Conservation (phyloP, 129 eudicot species). For the Arctium minus region DNA sequence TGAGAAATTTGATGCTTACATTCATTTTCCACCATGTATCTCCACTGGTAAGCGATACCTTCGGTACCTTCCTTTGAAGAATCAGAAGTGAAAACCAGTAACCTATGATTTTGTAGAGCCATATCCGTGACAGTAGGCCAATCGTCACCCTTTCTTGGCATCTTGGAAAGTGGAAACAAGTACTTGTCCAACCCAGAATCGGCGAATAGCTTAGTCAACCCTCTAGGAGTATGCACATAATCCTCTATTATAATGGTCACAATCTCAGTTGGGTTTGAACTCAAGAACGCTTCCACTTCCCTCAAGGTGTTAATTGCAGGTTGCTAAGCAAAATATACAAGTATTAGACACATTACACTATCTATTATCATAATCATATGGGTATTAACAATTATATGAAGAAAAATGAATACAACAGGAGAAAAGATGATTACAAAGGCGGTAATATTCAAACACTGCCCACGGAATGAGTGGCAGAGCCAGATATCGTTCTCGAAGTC, state of each 20-base stretch:
- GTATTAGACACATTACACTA: not conserved
- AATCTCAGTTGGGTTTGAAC: conserved; percentile 70
- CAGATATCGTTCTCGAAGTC: conserved; percentile 91
- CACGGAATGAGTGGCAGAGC: conserved; percentile 93
- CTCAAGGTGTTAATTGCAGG: conserved; percentile 90
- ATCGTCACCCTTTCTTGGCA: conserved; percentile 89
- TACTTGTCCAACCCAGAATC: conserved; percentile 89
- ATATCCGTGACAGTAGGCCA: conserved; percentile 92
- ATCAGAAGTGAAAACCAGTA: conserved; percentile 93
- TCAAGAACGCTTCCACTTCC: conserved; percentile 97
- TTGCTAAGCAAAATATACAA: conserved; percentile 44
- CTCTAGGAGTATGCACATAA: conserved; percentile 89
- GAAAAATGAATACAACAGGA: not conserved
- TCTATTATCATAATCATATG: not conserved
- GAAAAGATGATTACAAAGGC: conserved; percentile 66
- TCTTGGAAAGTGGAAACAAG: conserved; percentile 85
- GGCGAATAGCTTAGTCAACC: conserved; percentile 63
- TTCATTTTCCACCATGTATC: conserved; percentile 92
- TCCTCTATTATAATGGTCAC: conserved; percentile 95
- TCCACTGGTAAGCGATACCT: conserved; percentile 97
- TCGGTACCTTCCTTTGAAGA: conserved; percentile 86
- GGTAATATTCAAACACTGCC: conserved; percentile 89
- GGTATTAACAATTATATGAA: not conserved
- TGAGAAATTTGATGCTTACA: conserved; percentile 41
- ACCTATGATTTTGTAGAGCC: conserved; percentile 71